phyloP scores from a whole-genome alignment of 2,329 filamentous ascomycete genomes.

The Botrytis pseudocinerea region DNA sequence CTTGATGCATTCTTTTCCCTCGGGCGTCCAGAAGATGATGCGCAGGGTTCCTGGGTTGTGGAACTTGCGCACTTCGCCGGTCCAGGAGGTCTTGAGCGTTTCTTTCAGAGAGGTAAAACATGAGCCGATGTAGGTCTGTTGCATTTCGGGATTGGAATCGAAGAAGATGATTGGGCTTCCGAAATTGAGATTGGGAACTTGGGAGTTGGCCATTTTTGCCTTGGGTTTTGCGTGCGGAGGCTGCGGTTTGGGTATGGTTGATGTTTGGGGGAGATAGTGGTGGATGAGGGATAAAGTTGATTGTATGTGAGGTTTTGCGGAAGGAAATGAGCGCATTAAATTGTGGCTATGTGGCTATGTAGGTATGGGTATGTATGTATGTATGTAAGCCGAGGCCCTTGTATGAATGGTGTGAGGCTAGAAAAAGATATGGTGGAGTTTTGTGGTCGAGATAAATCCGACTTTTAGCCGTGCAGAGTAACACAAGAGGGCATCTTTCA shows the following conservation, averaged over 20 bases:
- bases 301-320: not conserved
- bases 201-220: conserved; percentile 1
- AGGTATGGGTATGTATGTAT: not conserved
- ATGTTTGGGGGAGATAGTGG: not conserved
- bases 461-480: not conserved
- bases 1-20: conserved; percentile 33
- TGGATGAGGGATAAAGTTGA: not conserved
- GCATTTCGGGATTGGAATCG: conserved; percentile 37
- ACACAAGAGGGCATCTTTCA: not conserved
- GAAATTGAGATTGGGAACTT: conserved; percentile 26
- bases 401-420: not conserved
- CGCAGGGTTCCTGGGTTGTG: conserved; percentile 33
- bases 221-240: not conserved
- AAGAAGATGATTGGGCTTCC: conserved; percentile 35
- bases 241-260: not conserved
- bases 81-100: conserved; percentile 33
- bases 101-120: conserved; percentile 33
- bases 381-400: not conserved
- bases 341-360: not conserved
- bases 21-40: conserved; percentile 34
- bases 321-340: not conserved
- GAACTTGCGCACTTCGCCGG: conserved; percentile 34
- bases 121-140: conserved; percentile 34
- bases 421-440: not conserved
- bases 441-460: not conserved